Conservation (phyloP, 345 rosid species). For the Eucalyptus sp. region DNA sequence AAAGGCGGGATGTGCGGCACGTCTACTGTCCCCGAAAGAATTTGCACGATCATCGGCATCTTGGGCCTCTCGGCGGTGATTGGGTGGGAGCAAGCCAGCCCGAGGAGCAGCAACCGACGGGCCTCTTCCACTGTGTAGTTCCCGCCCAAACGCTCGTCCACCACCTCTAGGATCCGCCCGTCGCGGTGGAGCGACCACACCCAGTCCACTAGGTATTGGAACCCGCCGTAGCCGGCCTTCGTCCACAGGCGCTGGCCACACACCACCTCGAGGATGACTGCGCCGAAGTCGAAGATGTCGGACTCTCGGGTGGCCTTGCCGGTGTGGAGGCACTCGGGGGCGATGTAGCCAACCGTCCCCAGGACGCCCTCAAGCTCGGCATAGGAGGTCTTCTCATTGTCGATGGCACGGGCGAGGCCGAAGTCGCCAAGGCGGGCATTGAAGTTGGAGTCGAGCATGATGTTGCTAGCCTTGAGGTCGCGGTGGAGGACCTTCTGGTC, state of each 20-base stretch:
- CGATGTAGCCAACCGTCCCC: constrained; percentile 47
- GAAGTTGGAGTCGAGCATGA: constrained; percentile 39
- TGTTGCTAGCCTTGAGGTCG: constrained; percentile 64
- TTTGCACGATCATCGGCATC: constrained; percentile 21
- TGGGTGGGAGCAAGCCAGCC: constrained; percentile 37
- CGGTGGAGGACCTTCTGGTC: constrained; percentile 53
- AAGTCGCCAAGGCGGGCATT: constrained; percentile 54
- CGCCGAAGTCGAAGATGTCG: constrained; percentile 47
- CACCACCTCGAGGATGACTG: constrained; percentile 42
- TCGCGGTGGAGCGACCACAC: constrained; percentile 42
- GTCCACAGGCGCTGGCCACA: constrained; percentile 41
- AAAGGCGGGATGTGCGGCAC: constrained; percentile 28
- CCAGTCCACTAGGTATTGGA: constrained; percentile 29
- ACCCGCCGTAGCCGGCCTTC: background rate
- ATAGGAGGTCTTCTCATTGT: constrained; percentile 32
- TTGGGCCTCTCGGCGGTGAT: constrained; percentile 36
- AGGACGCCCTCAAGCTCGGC: constrained; percentile 42
- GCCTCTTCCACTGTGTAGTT: constrained; percentile 26
- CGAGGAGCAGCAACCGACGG: constrained; percentile 26
- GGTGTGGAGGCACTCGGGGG: constrained; percentile 44
- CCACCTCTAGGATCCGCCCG: constrained; percentile 29
- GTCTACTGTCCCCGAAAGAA: constrained; percentile 14
- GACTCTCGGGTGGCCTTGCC: constrained; percentile 45
- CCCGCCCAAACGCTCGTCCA: constrained; percentile 18
- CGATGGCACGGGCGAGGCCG: constrained; percentile 41